These are phyloP conservation scores for Xanthoconium stramineum DNA, from an alignment of 768 basidiomycete species.

Conservation along the genomic window DNA sequence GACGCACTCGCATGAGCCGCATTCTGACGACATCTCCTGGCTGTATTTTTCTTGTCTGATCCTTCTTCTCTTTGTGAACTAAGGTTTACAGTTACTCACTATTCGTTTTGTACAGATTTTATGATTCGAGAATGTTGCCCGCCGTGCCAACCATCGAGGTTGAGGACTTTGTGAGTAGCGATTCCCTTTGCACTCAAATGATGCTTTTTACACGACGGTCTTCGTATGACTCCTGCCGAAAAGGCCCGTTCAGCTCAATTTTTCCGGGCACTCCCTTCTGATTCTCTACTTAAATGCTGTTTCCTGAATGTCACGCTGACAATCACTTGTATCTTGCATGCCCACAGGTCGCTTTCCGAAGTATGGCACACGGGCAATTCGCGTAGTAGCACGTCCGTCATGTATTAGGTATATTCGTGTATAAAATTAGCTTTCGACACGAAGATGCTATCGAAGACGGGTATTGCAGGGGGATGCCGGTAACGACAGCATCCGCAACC, in stretches of 20 bases:
- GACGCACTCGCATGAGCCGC: slow-evolving; percentile 5
- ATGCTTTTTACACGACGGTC: slow-evolving; percentile 43
- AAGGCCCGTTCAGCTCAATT: slow-evolving; percentile 80
- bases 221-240: slow-evolving; percentile 79
- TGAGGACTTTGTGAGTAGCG: background rate
- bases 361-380: background rate
- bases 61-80: no score
- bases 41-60: slow-evolving; percentile 17
- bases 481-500: background rate
- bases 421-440: no score
- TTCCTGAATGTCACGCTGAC: background rate
- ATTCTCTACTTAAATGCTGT: slow-evolving; percentile 28
- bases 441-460: no score
- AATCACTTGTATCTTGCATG: background rate
- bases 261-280: slow-evolving; percentile 73
- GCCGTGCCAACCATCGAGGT: background rate
- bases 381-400: background rate
- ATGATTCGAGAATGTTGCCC: background rate
- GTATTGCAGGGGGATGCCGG: no score
- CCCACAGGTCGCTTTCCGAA: background rate
- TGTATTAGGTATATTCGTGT: no score
- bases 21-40: slow-evolving; percentile 13
- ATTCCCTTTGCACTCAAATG: background rate
- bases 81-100: background rate
- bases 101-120: background rate